Evolutionary conservation across 192 early-diverging fungal genomes (phyloP).

Genomic region (Globomyces pollinis-pini): DNA sequence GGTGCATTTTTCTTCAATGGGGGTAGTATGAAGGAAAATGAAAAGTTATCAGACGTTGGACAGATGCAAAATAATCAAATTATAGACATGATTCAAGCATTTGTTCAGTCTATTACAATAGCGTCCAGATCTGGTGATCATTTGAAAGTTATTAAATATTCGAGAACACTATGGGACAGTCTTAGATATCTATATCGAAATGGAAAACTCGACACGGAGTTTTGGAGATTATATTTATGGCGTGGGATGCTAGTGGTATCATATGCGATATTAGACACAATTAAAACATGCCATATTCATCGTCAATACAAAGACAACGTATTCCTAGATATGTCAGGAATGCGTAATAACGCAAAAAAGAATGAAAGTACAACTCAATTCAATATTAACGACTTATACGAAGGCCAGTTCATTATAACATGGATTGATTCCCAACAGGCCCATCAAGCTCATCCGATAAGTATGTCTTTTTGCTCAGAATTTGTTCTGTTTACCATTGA

Average conservation of each 20-base stretch:
- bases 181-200: constrained; percentile 11
- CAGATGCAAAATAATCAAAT: neutral
- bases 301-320: constrained; percentile 3
- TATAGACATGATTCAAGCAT: constrained; percentile 30
- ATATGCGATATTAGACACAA: constrained; percentile 25
- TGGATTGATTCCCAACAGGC: constrained; percentile 17
- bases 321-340: neutral
- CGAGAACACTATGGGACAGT: constrained; percentile 25
- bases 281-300: constrained; percentile 15
- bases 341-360: neutral
- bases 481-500: constrained; percentile 21
- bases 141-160: constrained; percentile 19
- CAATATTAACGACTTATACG: constrained; percentile 3
- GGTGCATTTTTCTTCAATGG: neutral
- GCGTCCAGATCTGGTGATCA: constrained; percentile 22
- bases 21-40: neutral
- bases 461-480: constrained; percentile 8
- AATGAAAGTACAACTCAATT: too few species aligned
- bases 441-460: constrained; percentile 8
- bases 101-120: constrained; percentile 34
- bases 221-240: constrained; percentile 27
- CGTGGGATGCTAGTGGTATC: constrained; percentile 26
- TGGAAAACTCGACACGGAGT: constrained; percentile 18
- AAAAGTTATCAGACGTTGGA: neutral
- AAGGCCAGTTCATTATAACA: constrained; percentile 10